phyloP scores from a whole-genome alignment of 768 basidiomycete species.

The Trichaptum fuscoviolaceum region DNA sequence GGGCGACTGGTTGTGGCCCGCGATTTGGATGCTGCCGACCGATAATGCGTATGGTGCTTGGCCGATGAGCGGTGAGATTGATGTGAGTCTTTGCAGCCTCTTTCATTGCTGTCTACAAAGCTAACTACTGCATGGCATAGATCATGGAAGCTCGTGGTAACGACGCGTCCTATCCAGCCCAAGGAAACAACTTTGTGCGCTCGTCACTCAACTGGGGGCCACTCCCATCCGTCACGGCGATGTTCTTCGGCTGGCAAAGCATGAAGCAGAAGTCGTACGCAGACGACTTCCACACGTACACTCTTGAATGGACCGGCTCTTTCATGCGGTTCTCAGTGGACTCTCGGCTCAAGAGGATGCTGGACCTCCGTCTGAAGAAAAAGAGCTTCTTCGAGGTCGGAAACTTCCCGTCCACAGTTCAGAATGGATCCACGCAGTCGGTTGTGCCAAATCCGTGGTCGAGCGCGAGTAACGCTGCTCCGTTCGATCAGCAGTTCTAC shows the following conservation, averaged over 20 bases:
- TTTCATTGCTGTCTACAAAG: background rate
- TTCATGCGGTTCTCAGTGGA: slow-evolving; percentile 55
- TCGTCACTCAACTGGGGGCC: slow-evolving; percentile 69
- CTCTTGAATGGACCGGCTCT: slow-evolving; percentile 53
- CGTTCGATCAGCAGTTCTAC: slow-evolving; percentile 72
- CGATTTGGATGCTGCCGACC: slow-evolving; percentile 43
- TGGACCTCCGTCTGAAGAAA: slow-evolving; percentile 41
- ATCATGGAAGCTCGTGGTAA: slow-evolving; percentile 52
- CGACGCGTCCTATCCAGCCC: slow-evolving; percentile 29
- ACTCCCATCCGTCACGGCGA: slow-evolving; percentile 33
- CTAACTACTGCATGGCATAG: slow-evolving; percentile 21
- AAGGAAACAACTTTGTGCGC: slow-evolving; percentile 44
- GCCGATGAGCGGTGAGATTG: slow-evolving; percentile 55
- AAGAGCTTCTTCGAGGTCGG: slow-evolving; percentile 48
- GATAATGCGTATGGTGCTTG: slow-evolving; percentile 43
- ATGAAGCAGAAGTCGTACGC: slow-evolving; percentile 43
- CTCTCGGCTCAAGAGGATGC: slow-evolving; percentile 43
- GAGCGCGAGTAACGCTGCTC: slow-evolving; percentile 42
- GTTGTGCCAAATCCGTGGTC: slow-evolving; percentile 46
- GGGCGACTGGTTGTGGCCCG: slow-evolving; percentile 40
- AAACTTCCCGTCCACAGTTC: slow-evolving; percentile 44
- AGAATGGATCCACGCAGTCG: slow-evolving; percentile 36
- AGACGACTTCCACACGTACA: slow-evolving; percentile 46
- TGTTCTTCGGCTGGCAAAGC: slow-evolving; percentile 39
- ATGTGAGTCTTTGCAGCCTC: slow-evolving; percentile 36